phyloP scores from a whole-genome alignment of 805 yeast species.

The Ogataea neopini region DNA sequence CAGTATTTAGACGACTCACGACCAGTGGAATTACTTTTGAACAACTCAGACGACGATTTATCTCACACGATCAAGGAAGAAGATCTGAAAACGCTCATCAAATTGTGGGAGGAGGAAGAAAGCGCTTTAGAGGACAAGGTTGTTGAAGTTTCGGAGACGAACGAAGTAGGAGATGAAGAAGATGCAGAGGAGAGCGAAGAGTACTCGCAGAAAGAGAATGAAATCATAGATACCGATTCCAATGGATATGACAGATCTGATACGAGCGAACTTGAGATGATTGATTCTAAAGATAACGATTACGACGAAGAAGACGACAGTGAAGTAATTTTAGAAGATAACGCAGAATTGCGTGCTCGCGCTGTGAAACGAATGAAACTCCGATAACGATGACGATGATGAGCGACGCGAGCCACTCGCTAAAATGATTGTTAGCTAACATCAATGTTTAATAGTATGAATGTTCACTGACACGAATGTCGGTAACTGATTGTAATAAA shows the following conservation, averaged over 20 bases:
- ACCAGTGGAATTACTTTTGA: conserved; percentile 19
- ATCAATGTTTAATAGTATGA: too few relatives aligned
- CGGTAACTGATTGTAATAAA: conserved; percentile 9
- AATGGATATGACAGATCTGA: background rate
- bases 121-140: conserved; percentile 13
- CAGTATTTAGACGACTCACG: conserved; percentile 8
- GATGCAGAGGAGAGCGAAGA: background rate
- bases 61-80: conserved; percentile 11
- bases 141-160: background rate
- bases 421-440: too few relatives aligned
- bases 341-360: conserved; percentile 7
- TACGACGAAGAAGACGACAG: conserved; percentile 18
- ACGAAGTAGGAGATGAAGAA: background rate
- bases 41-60: conserved; percentile 14
- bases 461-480: too few relatives aligned
- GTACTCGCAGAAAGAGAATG: conserved; percentile 2
- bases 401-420: too few relatives aligned
- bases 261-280: conserved; percentile 1
- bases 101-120: conserved; percentile 20
- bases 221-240: conserved; percentile 4
- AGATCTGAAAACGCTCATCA: conserved; percentile 13
- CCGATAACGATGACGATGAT: too few relatives aligned
- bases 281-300: conserved; percentile 11
- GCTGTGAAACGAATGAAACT: conserved; percentile 11
- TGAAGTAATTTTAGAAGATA: conserved; percentile 19